Conservation (phyloP, 495 filamentous ascomycete species). For the Aspergillus olivimuriae region DNA sequence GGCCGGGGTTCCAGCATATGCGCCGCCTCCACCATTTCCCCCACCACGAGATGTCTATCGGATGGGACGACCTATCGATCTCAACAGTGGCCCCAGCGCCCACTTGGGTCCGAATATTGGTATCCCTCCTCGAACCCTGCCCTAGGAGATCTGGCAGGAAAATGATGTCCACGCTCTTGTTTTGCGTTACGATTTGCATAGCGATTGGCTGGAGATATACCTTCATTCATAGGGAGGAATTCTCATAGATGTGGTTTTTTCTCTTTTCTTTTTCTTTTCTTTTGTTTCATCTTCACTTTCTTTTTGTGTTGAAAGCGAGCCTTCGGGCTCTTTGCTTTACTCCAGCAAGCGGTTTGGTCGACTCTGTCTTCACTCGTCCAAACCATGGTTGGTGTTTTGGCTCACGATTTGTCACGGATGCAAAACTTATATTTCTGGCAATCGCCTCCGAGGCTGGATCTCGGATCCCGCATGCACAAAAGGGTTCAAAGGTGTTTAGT, state of each 20-base stretch:
- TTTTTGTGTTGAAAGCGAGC: not conserved
- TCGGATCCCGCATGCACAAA: slow-evolving; percentile 16
- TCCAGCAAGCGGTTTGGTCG: too few relatives aligned
- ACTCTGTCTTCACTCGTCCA: too few relatives aligned
- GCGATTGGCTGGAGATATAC: slow-evolving; percentile 38
- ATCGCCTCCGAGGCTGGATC: slow-evolving; percentile 32
- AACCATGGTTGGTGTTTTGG: not conserved
- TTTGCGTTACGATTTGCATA: slow-evolving; percentile 42
- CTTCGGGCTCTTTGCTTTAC: not conserved
- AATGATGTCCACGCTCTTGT: slow-evolving; percentile 21
- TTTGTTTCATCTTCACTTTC: slow-evolving; percentile 6
- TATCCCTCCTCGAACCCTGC: slow-evolving; percentile 36
- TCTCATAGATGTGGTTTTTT: slow-evolving; percentile 28
- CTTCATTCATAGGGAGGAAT: slow-evolving; percentile 28
- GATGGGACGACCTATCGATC: slow-evolving; percentile 27
- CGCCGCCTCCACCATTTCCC: slow-evolving; percentile 30
- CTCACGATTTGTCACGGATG: not conserved
- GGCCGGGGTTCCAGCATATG: slow-evolving; percentile 41
- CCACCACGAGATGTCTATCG: slow-evolving; percentile 36
- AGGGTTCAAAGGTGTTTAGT: slow-evolving; percentile 10
- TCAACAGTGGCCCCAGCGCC: slow-evolving; percentile 25
- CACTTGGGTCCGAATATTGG: slow-evolving; percentile 29
- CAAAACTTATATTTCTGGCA: slow-evolving; percentile 6
- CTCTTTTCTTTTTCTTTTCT: slow-evolving; percentile 10
- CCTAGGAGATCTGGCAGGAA: slow-evolving; percentile 22